Evolutionary conservation across 2,329 filamentous ascomycete species (phyloP).

Genomic region (Epichloe aotearoae): DNA sequence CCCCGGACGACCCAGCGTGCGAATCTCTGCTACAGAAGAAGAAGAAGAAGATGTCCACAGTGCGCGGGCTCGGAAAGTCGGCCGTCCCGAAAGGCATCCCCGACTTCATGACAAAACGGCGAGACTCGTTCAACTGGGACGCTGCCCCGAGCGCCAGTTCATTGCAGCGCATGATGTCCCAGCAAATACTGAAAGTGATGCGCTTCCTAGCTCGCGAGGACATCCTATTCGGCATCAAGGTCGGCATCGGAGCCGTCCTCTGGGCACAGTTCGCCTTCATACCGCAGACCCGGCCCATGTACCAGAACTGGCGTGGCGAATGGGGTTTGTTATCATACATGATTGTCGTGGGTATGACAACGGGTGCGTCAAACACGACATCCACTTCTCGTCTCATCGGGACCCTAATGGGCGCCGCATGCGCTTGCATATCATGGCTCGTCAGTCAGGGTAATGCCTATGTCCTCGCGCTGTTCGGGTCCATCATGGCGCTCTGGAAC

Average conservation of each 20-base stretch:
- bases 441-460: conserved; percentile 60
- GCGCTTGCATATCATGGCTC: conserved; percentile 67
- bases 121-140: conserved; percentile 43
- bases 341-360: conserved; percentile 96
- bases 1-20: conserved; percentile 27
- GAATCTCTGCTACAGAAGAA: conserved; percentile 26
- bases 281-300: conserved; percentile 61
- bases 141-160: conserved; percentile 34
- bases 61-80: conserved; percentile 33
- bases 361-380: conserved; percentile 89
- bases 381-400: conserved; percentile 76
- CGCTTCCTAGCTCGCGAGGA: conserved; percentile 41
- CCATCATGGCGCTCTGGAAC: conserved; percentile 66
- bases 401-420: conserved; percentile 66
- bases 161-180: conserved; percentile 31
- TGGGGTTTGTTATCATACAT: conserved; percentile 96
- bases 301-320: conserved; percentile 83
- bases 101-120: conserved; percentile 35
- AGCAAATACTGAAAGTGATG: conserved; percentile 30
- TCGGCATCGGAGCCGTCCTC: conserved; percentile 75
- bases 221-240: conserved; percentile 74
- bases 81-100: conserved; percentile 44
- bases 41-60: conserved; percentile 17
- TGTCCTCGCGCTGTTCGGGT: conserved; percentile 68
- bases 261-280: conserved; percentile 88